phyloP scores from a whole-genome alignment of 1,139 yeast species.

The Suhomyces chickasaworum region DNA sequence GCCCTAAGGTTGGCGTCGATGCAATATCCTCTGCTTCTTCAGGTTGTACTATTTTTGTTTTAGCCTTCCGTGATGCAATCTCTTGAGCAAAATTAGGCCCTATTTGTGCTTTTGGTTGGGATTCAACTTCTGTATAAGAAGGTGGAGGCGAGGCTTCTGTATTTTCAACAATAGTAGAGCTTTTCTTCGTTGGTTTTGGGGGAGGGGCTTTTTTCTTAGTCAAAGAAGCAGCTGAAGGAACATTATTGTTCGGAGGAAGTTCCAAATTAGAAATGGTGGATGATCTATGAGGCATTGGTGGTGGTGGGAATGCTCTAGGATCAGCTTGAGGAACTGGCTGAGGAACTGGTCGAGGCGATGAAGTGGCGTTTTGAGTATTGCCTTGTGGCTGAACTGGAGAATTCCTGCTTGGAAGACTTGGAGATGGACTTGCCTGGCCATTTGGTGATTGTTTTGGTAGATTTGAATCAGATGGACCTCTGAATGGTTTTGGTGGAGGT shows the following conservation, averaged over 20 bases:
- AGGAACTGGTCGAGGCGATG: neutral
- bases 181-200: constrained; percentile 43
- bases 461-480: constrained; percentile 9
- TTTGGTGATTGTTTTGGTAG: constrained; percentile 7
- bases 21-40: neutral
- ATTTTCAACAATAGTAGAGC: constrained; percentile 7
- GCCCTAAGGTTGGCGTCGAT: constrained; percentile 3
- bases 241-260: neutral
- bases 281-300: neutral
- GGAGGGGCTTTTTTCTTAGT: constrained; percentile 35
- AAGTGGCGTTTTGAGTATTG: neutral
- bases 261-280: neutral
- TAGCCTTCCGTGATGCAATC: constrained; percentile 18
- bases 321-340: neutral
- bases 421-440: neutral
- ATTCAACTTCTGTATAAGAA: constrained; percentile 24
- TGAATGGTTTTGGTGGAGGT: constrained; percentile 30
- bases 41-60: neutral
- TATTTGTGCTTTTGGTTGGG: neutral
- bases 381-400: neutral
- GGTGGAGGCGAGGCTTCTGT: constrained; percentile 25
- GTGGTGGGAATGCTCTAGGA: constrained; percentile 2
- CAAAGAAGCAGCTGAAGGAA: neutral
- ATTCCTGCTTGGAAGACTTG: neutral
- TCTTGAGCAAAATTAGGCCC: constrained; percentile 30